Conservation (phyloP, 148 eudicot genomes). For the Cornus suecica region DNA sequence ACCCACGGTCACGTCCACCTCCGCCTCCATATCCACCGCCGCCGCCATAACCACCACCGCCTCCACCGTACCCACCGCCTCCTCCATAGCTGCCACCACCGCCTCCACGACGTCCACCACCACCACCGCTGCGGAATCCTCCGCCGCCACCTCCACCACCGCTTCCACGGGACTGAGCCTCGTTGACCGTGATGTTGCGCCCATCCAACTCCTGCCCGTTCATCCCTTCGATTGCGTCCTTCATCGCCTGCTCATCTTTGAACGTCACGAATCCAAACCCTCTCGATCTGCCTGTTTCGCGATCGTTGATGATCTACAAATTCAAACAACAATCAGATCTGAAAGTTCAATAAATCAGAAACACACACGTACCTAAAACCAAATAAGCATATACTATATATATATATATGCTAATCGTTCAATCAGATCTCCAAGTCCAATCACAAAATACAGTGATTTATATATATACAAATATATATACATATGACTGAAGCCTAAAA, state of each 20-base stretch:
- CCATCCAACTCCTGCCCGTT: constrained; percentile 79
- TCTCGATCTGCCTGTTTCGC: constrained; percentile 84
- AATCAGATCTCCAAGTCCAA: too few relatives aligned
- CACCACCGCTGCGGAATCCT: constrained; percentile 22
- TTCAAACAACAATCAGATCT: constrained; percentile 12
- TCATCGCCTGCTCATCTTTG: constrained; percentile 51
- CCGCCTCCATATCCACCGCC: constrained; percentile 20
- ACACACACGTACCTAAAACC: constrained; percentile 3
- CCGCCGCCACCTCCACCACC: constrained; percentile 46
- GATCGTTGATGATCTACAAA: constrained; percentile 65
- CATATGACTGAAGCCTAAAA: constrained; percentile 7
- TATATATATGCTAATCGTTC: too few relatives aligned
- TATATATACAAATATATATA: not conserved
- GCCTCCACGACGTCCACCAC: constrained; percentile 7
- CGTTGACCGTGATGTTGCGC: constrained; percentile 78
- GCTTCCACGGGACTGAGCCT: constrained; percentile 83
- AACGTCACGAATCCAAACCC: constrained; percentile 91
- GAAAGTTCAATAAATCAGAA: constrained; percentile 11
- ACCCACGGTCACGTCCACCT: constrained; percentile 13
- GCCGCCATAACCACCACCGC: constrained; percentile 10
- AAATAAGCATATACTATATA: too few relatives aligned
- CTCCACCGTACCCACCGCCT: constrained; percentile 18
- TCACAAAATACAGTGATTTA: too few relatives aligned
- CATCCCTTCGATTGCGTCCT: constrained; percentile 70
- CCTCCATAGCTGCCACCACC: constrained; percentile 17